phyloP scores from a whole-genome alignment of 306 rosid genomes.

The Cucurbita argyrosperma region DNA sequence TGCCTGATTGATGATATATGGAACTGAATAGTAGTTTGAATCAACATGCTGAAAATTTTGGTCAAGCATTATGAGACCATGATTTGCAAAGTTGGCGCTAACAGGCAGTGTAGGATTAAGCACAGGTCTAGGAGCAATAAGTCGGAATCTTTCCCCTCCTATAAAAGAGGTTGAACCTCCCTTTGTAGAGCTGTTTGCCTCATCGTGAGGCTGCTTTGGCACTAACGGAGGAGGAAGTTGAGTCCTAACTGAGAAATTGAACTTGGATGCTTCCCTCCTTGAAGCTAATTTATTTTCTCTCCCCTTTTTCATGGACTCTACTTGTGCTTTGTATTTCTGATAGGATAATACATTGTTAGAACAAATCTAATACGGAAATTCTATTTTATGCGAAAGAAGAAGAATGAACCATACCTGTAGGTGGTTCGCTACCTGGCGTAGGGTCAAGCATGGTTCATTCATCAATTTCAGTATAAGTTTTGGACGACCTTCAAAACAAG shows the following conservation, averaged over 20 bases:
- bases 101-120: background rate
- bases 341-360: background rate
- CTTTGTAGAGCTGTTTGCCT: background rate
- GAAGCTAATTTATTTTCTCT: background rate
- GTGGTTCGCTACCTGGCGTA: too few relatives aligned
- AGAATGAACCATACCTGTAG: too few relatives aligned
- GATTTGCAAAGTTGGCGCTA: background rate
- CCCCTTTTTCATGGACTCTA: background rate
- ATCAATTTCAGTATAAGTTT: too few relatives aligned
- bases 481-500: too few relatives aligned
- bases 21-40: background rate
- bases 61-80: background rate
- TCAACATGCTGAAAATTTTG: background rate
- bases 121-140: background rate
- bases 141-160: background rate
- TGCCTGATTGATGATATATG: background rate
- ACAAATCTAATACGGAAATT: background rate
- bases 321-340: conserved; percentile 18
- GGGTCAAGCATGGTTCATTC: too few relatives aligned
- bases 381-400: too few relatives aligned
- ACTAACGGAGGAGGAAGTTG: background rate
- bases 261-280: background rate
- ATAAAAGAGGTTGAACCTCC: background rate
- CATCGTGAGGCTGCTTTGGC: conserved; percentile 3
- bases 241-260: background rate